These are phyloP conservation scores for Cafeteria roenbergensis DNA, from an alignment of 108 stramenopile genomes.

Conservation along the genomic window DNA sequence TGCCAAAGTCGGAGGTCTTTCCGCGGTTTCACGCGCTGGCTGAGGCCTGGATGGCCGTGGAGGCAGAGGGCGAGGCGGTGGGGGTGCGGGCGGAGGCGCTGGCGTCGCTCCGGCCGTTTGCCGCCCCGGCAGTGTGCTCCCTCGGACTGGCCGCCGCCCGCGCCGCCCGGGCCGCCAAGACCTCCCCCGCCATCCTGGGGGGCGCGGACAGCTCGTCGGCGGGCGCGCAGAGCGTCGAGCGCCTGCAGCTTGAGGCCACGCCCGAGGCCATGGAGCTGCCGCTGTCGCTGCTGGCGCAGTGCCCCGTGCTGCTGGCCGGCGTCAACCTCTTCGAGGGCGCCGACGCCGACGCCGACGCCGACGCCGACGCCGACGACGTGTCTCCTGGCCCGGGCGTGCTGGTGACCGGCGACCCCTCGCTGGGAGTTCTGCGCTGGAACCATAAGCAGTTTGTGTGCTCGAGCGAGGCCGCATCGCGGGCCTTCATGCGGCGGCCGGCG, in stretches of 20 bases:
- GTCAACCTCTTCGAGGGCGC: not conserved
- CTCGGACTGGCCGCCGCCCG: slow-evolving; percentile 1
- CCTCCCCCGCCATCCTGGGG: not conserved
- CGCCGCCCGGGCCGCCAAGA: not conserved
- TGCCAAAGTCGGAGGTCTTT: slow-evolving; percentile 52
- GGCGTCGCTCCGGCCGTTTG: not conserved
- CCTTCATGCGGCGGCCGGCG: slow-evolving; percentile 31
- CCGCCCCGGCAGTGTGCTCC: slow-evolving; percentile 2
- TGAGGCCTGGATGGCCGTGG: slow-evolving; percentile 27
- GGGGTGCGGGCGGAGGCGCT: slow-evolving; percentile 12
- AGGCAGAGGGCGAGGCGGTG: slow-evolving; percentile 28
- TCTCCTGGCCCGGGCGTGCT: slow-evolving; percentile 30
- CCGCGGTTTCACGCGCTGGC: slow-evolving; percentile 47
- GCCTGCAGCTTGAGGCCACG: slow-evolving; percentile 29
- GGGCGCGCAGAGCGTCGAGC: not conserved
- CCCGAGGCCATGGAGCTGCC: slow-evolving; percentile 51
- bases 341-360: slow-evolving; percentile 2
- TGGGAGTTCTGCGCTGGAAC: slow-evolving; percentile 39
- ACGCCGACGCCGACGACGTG: no score
- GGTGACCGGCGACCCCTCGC: slow-evolving; percentile 40
- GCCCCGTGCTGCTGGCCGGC: slow-evolving; percentile 30
- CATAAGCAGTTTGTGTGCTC: slow-evolving; percentile 42
- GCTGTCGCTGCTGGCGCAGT: slow-evolving; percentile 47
- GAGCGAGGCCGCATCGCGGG: slow-evolving; percentile 25
- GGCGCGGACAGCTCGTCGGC: not conserved